Evolutionary conservation across 768 basidiomycete species (phyloP), one percentile per base, ranked within the genome.

Genomic region (Sistotremastrum suecicum): DNA sequence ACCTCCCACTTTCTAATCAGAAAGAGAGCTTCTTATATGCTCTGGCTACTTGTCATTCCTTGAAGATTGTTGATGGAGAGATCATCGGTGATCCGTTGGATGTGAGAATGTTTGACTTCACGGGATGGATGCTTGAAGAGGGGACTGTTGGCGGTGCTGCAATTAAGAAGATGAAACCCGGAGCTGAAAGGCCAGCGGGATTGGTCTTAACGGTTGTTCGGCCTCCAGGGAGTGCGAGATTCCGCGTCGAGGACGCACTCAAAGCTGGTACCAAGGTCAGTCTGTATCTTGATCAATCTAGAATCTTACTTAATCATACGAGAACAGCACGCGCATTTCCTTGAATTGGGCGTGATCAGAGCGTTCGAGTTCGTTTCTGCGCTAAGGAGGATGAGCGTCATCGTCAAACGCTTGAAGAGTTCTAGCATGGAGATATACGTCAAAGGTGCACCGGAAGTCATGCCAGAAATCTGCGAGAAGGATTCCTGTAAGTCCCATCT

Each of bases 361-460:
- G 87, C 84, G 3, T 99, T 94, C 55, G 95, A 99, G 57, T 99
- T 99, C 58, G 87, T 94, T 2, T 95, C 94, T 5, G 70, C 84
- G 3, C 70, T 98, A 20, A 75, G 95, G 30, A 69, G 95, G 43
- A 99, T 99, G 94, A 95, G 92, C 51, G 95, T 99, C 30, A 78
- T 99, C 44, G 94, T 97, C 55, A 99, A 97, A 61, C 73, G 89
- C 43, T 72, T 99, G 44, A 95, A 84, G 61, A 92, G 92, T 52
- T 76, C 64, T 44, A 89, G 85, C 60, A 97, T 99, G 90, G 95
- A 99, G 59, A 72, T 97, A 7, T 98, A 98, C 58, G 91, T 92
- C 55, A 99, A 99, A 59, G 95, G 95, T n/a, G 95, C 95, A 2
- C 95, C 95, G 0, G 95, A 99, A 62, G 89, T 97, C 46, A 98